A percentile compares a stretch with the other conserved stretches of the same genome.
Conservation (phyloP, 2,329 filamentous ascomycete genomes). For the Exophiala sp. region DNA sequence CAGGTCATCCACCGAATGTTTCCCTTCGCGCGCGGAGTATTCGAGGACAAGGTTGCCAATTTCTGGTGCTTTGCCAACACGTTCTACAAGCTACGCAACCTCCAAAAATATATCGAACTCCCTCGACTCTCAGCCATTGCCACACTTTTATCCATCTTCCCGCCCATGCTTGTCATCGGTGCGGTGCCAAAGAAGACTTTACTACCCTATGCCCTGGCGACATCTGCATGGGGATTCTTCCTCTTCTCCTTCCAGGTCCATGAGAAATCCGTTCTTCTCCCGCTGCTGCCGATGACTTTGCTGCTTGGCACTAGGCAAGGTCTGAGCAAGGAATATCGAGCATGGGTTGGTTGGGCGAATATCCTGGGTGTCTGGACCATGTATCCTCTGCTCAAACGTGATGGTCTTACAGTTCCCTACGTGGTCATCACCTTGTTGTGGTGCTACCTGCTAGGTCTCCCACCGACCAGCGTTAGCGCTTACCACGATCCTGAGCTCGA, state of each 20-base stretch:
- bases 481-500: slow-evolving; percentile 26
- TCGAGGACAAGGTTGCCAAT: slow-evolving; percentile 98
- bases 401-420: slow-evolving; percentile 81
- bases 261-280: slow-evolving; percentile 93
- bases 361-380: slow-evolving; percentile 86
- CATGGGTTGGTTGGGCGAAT: slow-evolving; percentile 97
- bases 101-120: slow-evolving; percentile 62
- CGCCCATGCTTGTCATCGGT: slow-evolving; percentile 77
- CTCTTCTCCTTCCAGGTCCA: slow-evolving; percentile 97
- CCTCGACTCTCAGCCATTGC: slow-evolving; percentile 71
- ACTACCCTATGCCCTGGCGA: slow-evolving; percentile 74
- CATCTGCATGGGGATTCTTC: slow-evolving; percentile 94
- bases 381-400: slow-evolving; percentile 83
- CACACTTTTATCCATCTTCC: slow-evolving; percentile 72
- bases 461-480: slow-evolving; percentile 54
- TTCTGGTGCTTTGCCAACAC: slow-evolving; percentile 85
- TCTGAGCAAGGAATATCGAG: slow-evolving; percentile 68
- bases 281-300: slow-evolving; percentile 88
- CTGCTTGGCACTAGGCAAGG: slow-evolving; percentile 76
- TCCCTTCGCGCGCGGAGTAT: slow-evolving; percentile 90
- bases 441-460: slow-evolving; percentile 85
- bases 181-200: slow-evolving; percentile 71
- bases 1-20: slow-evolving; percentile 92
- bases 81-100: slow-evolving; percentile 75
- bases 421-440: slow-evolving; percentile 79